phyloP scores from a whole-genome alignment of 2,329 filamentous ascomycete species.

The Penicillium glabrum region DNA sequence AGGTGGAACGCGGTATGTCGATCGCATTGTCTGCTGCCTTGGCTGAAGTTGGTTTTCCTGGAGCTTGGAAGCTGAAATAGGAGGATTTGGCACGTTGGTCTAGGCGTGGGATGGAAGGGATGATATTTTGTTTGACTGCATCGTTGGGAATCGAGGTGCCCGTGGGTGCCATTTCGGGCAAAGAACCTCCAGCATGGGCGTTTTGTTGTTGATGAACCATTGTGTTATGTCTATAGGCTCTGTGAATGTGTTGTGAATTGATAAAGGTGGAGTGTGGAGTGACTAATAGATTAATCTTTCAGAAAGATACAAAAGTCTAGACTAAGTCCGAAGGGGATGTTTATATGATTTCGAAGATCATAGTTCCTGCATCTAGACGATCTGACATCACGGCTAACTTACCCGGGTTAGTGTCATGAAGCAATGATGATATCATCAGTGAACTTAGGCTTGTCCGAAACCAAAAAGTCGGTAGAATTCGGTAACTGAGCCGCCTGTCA shows the following conservation, averaged over 20 bases:
- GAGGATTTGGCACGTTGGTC: conserved; percentile 42
- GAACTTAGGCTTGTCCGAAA: neutral
- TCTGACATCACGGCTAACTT: neutral
- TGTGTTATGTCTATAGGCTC: conserved; percentile 1
- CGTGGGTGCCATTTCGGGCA: conserved; percentile 40
- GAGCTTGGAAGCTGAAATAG: conserved; percentile 35
- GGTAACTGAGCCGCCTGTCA: neutral
- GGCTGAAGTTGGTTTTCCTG: conserved; percentile 37
- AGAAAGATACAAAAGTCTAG: neutral
- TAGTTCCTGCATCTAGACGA: neutral
- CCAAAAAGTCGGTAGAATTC: neutral
- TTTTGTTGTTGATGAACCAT: conserved; percentile 21
- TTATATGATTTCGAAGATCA: neutral
- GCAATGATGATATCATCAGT: neutral
- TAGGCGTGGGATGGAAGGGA: conserved; percentile 51
- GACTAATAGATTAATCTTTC: neutral
- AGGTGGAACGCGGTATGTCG: conserved; percentile 44
- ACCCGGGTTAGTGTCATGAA: neutral
- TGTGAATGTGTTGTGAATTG: neutral
- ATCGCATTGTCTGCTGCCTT: conserved; percentile 50
- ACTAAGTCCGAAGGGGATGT: neutral
- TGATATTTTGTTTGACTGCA: conserved; percentile 44
- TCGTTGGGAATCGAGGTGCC: conserved; percentile 48
- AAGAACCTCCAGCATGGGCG: conserved; percentile 37
- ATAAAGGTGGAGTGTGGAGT: neutral